Conservation (phyloP, 2,329 filamentous ascomycete genomes). For the Pseudocercospora vitis region DNA sequence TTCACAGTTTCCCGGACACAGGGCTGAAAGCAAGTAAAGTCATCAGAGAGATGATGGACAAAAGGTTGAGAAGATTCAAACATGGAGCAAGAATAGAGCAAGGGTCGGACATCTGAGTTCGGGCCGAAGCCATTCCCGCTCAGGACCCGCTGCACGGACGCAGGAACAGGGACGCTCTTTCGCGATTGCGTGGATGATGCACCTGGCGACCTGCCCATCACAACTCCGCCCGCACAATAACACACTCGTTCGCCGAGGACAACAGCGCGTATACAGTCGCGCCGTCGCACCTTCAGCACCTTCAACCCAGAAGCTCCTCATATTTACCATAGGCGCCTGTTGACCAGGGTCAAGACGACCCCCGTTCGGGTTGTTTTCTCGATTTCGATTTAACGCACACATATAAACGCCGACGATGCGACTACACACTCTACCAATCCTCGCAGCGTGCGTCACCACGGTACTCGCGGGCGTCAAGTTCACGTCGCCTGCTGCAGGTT, state of each 20-base stretch:
- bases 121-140: background rate
- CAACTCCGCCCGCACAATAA: background rate
- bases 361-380: background rate
- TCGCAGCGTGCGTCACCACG: constrained; percentile 42
- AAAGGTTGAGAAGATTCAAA: too few relatives aligned
- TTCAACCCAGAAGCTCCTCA: too few relatives aligned
- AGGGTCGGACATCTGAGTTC: too few relatives aligned
- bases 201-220: background rate
- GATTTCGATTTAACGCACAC: background rate
- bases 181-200: background rate
- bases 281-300: too few relatives aligned
- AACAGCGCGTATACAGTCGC: too few relatives aligned
- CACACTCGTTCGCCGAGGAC: background rate
- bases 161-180: constrained; percentile 8
- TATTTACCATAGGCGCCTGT: background rate
- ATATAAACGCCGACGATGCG: constrained; percentile 10
- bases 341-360: background rate
- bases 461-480: constrained; percentile 57
- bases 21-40: too few relatives aligned
- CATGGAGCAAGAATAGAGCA: too few relatives aligned
- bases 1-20: too few relatives aligned
- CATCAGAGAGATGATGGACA: too few relatives aligned
- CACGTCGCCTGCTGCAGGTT: constrained; percentile 54
- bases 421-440: constrained; percentile 10
- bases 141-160: background rate